Conservation (phyloP, 1,284 basidiomycete genomes). For the Pseudozyma tsukubaensis region DNA sequence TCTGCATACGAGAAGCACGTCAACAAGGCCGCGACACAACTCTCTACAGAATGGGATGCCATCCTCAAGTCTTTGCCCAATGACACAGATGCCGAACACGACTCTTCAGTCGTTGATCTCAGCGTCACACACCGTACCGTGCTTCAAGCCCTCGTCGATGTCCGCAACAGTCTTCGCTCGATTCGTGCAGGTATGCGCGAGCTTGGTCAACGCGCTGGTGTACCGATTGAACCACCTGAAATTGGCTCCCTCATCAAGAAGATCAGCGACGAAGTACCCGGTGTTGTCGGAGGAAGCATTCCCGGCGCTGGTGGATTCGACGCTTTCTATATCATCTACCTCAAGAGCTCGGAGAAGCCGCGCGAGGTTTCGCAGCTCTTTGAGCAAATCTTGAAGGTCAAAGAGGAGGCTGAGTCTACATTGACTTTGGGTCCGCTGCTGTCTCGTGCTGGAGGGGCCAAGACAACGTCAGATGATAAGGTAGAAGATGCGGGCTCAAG, state of each 20-base stretch:
- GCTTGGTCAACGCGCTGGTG: slow-evolving; percentile 83
- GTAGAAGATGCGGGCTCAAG: background rate
- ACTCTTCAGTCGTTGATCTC: slow-evolving; percentile 13
- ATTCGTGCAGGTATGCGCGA: slow-evolving; percentile 85
- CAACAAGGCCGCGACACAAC: slow-evolving; percentile 60
- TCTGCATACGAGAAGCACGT: slow-evolving; percentile 59
- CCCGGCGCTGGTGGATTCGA: slow-evolving; percentile 98
- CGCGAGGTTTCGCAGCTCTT: slow-evolving; percentile 43
- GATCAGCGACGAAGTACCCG: slow-evolving; percentile 78
- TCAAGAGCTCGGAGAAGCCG: slow-evolving; percentile 25
- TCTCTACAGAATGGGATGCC: slow-evolving; percentile 44
- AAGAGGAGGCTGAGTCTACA: slow-evolving; percentile 32
- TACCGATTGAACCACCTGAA: slow-evolving; percentile 90
- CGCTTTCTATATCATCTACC: slow-evolving; percentile 86
- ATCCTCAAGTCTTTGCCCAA: slow-evolving; percentile 26
- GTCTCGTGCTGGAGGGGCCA: slow-evolving; percentile 36
- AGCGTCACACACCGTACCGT: slow-evolving; percentile 23
- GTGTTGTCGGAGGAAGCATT: slow-evolving; percentile 92
- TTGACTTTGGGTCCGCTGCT: slow-evolving; percentile 40
- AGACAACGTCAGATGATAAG: slow-evolving; percentile 5
- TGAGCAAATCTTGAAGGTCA: slow-evolving; percentile 34
- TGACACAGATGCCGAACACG: slow-evolving; percentile 11
- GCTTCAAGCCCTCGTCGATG: slow-evolving; percentile 48
- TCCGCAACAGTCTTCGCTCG: slow-evolving; percentile 71
- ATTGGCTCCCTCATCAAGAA: slow-evolving; percentile 88